Percentiles rank a stretch among this genome's conserved stretches.
These are phyloP conservation scores for Aspergillus pseudoterreus DNA, from an alignment of 2,329 filamentous ascomycete species.

Conservation along the genomic window DNA sequence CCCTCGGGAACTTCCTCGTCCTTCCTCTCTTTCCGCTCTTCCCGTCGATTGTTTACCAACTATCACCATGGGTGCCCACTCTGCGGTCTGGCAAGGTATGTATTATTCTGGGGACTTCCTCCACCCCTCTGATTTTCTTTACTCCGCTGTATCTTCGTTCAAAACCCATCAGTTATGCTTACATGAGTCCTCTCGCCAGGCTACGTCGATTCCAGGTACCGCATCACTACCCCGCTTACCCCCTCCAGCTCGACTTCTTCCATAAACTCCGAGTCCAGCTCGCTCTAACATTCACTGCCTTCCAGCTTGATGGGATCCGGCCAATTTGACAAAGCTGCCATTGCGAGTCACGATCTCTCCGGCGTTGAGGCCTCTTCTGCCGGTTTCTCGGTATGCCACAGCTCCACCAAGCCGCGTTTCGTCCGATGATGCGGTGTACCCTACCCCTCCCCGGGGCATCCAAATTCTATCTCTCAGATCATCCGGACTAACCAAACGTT, in stretches of 20 bases:
- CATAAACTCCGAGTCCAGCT: constrained; percentile 8
- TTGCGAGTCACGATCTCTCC: constrained; percentile 76
- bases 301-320: constrained; percentile 73
- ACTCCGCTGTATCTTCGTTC: not conserved
- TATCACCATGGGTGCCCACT: constrained; percentile 34
- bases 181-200: constrained; percentile 35
- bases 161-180: not conserved
- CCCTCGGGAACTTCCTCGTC: not conserved
- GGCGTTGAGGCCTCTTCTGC: constrained; percentile 71
- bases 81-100: constrained; percentile 36
- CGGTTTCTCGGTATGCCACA: constrained; percentile 65
- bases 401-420: constrained; percentile 7
- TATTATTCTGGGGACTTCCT: not conserved
- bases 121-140: not conserved
- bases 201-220: constrained; percentile 62
- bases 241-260: constrained; percentile 7
- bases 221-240: constrained; percentile 12
- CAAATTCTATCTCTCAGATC: not conserved
- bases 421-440: not conserved
- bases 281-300: constrained; percentile 7
- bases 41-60: constrained; percentile 15
- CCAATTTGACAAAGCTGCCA: constrained; percentile 78
- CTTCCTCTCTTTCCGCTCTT: constrained; percentile 8
- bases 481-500: too few relatives aligned
- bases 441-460: not conserved